Base-by-base conservation (phyloP, 2,329 filamentous ascomycete species). In the Cladosporium sp. region DNA sequence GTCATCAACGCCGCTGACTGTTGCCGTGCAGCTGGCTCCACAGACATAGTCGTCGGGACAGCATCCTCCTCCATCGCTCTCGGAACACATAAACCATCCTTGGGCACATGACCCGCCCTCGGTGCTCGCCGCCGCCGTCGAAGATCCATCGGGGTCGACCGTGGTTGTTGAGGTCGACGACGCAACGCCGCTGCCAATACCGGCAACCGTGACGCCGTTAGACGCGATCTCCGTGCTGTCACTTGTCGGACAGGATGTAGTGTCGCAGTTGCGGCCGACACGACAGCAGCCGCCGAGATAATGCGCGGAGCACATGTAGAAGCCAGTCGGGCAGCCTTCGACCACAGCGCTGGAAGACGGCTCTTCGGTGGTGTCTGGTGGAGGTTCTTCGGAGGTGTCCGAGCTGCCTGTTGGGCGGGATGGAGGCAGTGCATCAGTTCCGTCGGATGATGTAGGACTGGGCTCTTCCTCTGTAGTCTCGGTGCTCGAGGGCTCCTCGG, bases 201-300 rank as follows among this genome's bases (percentile, higher is more conserved):
- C 45, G 20, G 36, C 83, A 22, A 96, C 73, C 0, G 89, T 95
- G 2, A 80, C 75, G 6, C 85, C 86, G 1, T 77, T 79, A 15
- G 68, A 70, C 2, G 91, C 70, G 2, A 90, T 80, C 1, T 84
- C 86, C 0, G 83, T 86, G 2, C 73, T 78, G 7, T 76, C 67
- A 0, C 76, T 72, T 0, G 80, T 70, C 0, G 88, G 87, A 61
- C 92, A 97, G 6, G 85, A 88, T 0, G 86, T 88, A 0, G 84
- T 86, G 53, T 86, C 81, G 70, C 92, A 97, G 70, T 95, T 80
- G 17, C 91, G 82, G 2, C 89, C 91, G 0, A 89, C 90, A 51
- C 87, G 86, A 71, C 92, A 97, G 73, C 92, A 97, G 17, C 89
- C 89, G 12, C 88, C 89, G 2, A 79, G 74, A 53, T 91, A 89